Evolutionary conservation across 192 early-diverging fungal species (phyloP), one percentile per base, ranked within the genome.

Genomic region (Linnemannia exigua): DNA sequence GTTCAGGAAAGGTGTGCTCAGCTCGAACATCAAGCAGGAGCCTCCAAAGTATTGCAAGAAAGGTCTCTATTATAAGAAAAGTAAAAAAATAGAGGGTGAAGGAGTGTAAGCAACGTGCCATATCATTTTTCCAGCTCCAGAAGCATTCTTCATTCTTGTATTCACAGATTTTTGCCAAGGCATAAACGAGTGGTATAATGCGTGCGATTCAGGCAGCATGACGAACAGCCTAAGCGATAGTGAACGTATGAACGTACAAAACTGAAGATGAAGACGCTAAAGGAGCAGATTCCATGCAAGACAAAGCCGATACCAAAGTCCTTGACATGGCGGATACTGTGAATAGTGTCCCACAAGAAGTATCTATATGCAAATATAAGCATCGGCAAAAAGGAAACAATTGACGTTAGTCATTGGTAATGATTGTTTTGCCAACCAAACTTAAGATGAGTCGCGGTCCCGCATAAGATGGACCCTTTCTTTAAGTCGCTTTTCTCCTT

Each of bases 1-100:
- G 84, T 98, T 98, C 51, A 99, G 90, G 78, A 98, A 97, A 19
- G 95, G 95, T 14, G 97, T 98, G 76, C 92, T 94, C n/a, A 96
- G 87, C 88, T 99, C 98, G 87, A 94, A 97, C 93, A 99, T 93
- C 63, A 99, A 92, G 77, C 97, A 97, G 19, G 93, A 92, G 16
- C 94, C 91, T 28, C 96, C 98, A 80, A 95, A 98, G 89, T 96
- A 96, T 82, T 94, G 92, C 63, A 97, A 87, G 75, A 96, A 96
- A 25, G 97, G 97, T 68, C 91, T 90, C 94, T 95, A 90, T 50
- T 70, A 28, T 6, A 35, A 17, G 15, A 46, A 36, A 20, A 41
- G 1, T 28, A 33, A 58, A 50, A 74, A 67, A 61, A 71, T 20
- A 25, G 2, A 1, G 71, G 33, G 33, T 54, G 33, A 28, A 66